Evolutionary conservation across 2,329 filamentous ascomycete species (phyloP).

Genomic region (Beauveria rudraprayagi): DNA sequence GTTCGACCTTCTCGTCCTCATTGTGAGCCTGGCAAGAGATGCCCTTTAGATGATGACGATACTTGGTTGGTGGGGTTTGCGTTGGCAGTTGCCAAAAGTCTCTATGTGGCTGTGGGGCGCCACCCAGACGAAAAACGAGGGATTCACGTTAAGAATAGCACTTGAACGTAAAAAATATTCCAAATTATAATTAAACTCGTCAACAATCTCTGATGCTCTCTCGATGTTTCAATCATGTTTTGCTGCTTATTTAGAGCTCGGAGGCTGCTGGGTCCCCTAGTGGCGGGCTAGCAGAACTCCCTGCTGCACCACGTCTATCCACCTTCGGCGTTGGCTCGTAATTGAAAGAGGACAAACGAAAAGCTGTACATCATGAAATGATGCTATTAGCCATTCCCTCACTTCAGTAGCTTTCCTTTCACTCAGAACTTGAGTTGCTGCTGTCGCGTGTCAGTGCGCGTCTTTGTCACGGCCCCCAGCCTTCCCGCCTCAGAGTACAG

Average conservation of each 20-base stretch:
- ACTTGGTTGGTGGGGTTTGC: background rate
- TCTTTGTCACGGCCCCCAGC: background rate
- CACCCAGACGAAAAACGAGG: background rate
- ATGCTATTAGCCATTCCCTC: background rate
- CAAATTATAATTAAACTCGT: background rate
- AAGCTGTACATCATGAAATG: background rate
- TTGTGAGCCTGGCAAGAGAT: constrained; percentile 11
- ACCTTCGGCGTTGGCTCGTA: background rate
- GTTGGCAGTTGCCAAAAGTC: background rate
- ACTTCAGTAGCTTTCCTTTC: background rate
- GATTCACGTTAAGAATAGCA: background rate
- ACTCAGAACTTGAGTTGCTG: background rate
- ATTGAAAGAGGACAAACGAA: background rate
- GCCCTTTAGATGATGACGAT: background rate
- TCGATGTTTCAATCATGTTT: background rate
- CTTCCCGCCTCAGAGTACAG: background rate
- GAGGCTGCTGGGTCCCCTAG: background rate
- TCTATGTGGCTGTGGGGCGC: constrained; percentile 4
- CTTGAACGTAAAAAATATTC: background rate
- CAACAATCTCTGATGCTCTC: background rate
- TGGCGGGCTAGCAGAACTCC: background rate
- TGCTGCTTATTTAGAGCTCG: background rate
- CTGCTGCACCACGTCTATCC: background rate
- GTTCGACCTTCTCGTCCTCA: constrained; percentile 31
- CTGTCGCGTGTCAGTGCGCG: background rate